Evolutionary conservation across 768 basidiomycete genomes (phyloP).

Genomic region (Clavaria fumosa): DNA sequence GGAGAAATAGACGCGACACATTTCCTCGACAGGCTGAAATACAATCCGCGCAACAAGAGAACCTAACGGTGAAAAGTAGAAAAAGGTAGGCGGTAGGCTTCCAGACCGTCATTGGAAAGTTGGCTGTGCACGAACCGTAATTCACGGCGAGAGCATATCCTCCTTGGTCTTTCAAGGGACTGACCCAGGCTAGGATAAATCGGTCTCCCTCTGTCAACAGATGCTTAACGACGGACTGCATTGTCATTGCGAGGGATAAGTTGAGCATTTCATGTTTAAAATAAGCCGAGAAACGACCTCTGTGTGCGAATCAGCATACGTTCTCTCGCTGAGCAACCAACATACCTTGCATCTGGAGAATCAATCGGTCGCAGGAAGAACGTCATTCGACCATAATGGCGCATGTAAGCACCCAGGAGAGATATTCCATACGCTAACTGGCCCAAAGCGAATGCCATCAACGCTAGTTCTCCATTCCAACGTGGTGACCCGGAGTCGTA

Average conservation of each 20-base stretch:
- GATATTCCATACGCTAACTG: conserved; percentile 59
- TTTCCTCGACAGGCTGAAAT: conserved; percentile 94
- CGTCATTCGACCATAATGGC: conserved; percentile 20
- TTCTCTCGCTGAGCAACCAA: background rate
- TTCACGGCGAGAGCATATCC: conserved; percentile 93
- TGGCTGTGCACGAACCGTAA: conserved; percentile 70
- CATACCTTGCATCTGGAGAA: background rate
- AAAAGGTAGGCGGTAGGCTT: background rate
- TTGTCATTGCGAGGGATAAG: conserved; percentile 72
- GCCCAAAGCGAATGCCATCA: conserved; percentile 77
- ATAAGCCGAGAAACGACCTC: conserved; percentile 3
- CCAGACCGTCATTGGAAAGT: background rate
- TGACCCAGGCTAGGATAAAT: conserved; percentile 70
- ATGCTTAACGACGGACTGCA: conserved; percentile 85
- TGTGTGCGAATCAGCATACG: conserved; percentile 14
- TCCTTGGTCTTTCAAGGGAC: conserved; percentile 76
- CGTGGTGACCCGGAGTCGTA: conserved; percentile 23
- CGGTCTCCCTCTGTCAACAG: conserved; percentile 94
- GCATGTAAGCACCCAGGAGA: conserved; percentile 41
- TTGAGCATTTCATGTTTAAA: conserved; percentile 30
- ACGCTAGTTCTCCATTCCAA: conserved; percentile 30
- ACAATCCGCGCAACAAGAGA: conserved; percentile 84
- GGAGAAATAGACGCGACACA: conserved; percentile 80
- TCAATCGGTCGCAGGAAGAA: conserved; percentile 20
- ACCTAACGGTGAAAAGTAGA: conserved; percentile 30